Evolutionary conservation across 2,329 filamentous ascomycete species (phyloP), one percentile per base, ranked within the genome.

Genomic region (Apiospora aurea): DNA sequence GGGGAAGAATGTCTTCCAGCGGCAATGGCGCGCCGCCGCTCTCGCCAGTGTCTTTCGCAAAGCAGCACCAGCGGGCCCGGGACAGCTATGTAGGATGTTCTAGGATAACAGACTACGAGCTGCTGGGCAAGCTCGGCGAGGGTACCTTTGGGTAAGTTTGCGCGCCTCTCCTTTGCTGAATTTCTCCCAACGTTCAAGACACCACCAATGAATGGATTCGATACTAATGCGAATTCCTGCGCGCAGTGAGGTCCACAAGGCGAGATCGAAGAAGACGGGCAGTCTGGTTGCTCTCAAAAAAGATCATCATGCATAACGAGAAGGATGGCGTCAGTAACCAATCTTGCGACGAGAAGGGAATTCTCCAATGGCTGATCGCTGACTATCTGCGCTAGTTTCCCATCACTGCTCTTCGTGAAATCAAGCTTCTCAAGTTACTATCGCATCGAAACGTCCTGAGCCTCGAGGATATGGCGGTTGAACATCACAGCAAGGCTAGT

Each of bases 271-370:
- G 78, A 93, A 89, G 78, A 93, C 91, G 1, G 92, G 93, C 70
- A 87, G 89, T 34, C 82, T 96, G 66, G 93, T 97, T 73, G 96
- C 96, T 4, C 83, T 99, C 79, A 99, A 99, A 86, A 98, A 98
- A 98, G 88, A 99, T 99, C 76, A 90, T 99, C 76, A 98, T 98
- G 94, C 96, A 98, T 82, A 97, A 98, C 82, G 96, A 99, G 85
- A 98, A 98, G 82, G 96, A 99, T 83, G 96, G 96, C 69, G 92
- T 94, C 83, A 77, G 91, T 84, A 61, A 44, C 61, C 70, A 21
- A 64, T 46, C 49, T 16, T n/a, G 44, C 34, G 67, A 51, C 18
- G 16, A 41, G 18, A 41, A 41, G 29, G n/a, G 10, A 18, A n/a
- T 46, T 64, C 69, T 18, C 51, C 26, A 71, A 64, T 64, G 57